Percentiles rank a stretch among this genome's conserved stretches.
Conservation (phyloP, 306 rosid species). For the Elaeagnus macrophylla region DNA sequence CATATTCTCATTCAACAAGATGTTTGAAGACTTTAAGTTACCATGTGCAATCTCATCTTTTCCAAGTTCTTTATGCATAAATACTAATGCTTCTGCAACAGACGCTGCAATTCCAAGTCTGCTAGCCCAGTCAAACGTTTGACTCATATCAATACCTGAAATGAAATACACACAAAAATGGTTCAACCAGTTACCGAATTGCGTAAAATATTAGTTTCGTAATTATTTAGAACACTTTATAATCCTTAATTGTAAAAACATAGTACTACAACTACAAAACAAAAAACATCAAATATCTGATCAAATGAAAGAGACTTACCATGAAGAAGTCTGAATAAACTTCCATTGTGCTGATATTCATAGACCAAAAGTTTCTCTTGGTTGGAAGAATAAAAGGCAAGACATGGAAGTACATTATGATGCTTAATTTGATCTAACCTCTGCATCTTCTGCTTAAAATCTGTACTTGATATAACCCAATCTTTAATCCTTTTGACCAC, state of each 20-base stretch:
- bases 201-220: too few species aligned
- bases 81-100: constrained; percentile 54
- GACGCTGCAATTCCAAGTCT: constrained; percentile 49
- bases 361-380: constrained; percentile 82
- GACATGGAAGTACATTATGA: constrained; percentile 43
- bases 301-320: constrained; percentile 28
- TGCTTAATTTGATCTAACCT: constrained; percentile 48
- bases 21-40: constrained; percentile 70
- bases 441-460: constrained; percentile 56
- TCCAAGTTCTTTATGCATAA: constrained; percentile 55
- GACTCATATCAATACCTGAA: constrained; percentile 36
- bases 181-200: too few species aligned
- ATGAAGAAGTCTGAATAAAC: constrained; percentile 63
- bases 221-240: too few species aligned
- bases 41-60: constrained; percentile 63
- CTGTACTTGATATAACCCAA: constrained; percentile 38
- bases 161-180: not conserved
- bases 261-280: too few species aligned
- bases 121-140: constrained; percentile 54
- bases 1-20: constrained; percentile 54
- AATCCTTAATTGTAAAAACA: too few species aligned
- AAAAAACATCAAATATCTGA: too few species aligned
- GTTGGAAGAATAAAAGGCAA: constrained; percentile 65
- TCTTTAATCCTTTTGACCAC: constrained; percentile 73
- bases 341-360: constrained; percentile 64